Evolutionary conservation across 2,329 filamentous ascomycete genomes (phyloP).

Genomic region (Ceratocystis eucalypticola): DNA sequence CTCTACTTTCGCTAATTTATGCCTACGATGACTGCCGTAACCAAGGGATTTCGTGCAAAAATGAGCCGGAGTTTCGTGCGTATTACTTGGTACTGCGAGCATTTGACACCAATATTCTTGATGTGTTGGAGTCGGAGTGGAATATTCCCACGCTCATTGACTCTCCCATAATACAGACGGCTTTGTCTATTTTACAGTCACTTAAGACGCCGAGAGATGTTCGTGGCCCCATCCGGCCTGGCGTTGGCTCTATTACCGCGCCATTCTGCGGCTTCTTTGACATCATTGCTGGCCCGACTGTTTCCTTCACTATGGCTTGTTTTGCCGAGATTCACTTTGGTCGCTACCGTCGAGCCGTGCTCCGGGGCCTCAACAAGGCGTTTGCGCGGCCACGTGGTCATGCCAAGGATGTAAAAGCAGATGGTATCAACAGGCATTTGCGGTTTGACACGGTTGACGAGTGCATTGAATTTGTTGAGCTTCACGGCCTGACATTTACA

Average conservation of each 20-base stretch:
- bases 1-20: conserved; percentile 50
- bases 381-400: conserved; percentile 44
- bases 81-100: conserved; percentile 52
- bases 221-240: conserved; percentile 43
- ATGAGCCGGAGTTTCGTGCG: conserved; percentile 52
- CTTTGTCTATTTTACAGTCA: conserved; percentile 45
- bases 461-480: conserved; percentile 49
- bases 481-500: conserved; percentile 42
- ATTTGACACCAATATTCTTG: conserved; percentile 42
- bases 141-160: conserved; percentile 40
- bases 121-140: conserved; percentile 43
- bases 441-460: conserved; percentile 55
- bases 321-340: conserved; percentile 56
- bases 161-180: conserved; percentile 46
- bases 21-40: conserved; percentile 51
- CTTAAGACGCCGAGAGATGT: conserved; percentile 44
- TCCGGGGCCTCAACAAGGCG: conserved; percentile 41
- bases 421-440: conserved; percentile 43
- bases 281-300: conserved; percentile 41
- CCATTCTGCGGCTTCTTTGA: conserved; percentile 44
- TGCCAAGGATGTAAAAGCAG: conserved; percentile 46
- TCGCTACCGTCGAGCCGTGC: conserved; percentile 43
- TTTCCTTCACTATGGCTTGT: conserved; percentile 58
- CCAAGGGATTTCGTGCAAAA: conserved; percentile 43
- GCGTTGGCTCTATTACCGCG: conserved; percentile 18